phyloP scores from a whole-genome alignment of 164 flowering plant species.

The Macadamia integrifolia region DNA sequence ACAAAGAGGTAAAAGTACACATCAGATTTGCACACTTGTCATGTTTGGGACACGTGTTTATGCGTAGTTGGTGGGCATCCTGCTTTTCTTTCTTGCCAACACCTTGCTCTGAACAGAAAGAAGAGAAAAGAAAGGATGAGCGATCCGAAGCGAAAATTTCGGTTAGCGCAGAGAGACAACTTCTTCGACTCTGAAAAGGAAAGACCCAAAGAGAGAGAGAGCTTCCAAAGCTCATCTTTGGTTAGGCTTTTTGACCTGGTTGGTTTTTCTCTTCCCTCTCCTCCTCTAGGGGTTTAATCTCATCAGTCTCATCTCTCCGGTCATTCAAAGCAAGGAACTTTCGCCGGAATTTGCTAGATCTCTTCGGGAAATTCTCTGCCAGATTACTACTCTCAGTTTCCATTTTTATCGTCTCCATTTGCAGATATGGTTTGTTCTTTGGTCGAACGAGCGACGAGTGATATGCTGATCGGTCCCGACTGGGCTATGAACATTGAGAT shows the following conservation, averaged over 20 bases:
- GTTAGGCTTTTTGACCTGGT: conserved; percentile 1
- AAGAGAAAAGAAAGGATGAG: background rate
- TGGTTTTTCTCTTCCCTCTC: background rate
- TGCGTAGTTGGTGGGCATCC: background rate
- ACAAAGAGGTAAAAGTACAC: background rate
- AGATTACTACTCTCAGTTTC: no score
- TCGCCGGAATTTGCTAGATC: conserved; percentile 17
- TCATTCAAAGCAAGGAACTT: background rate
- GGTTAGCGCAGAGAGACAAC: conserved; percentile 1
- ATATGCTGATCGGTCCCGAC: conserved; percentile 95
- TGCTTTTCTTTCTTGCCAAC: background rate
- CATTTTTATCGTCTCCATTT: background rate
- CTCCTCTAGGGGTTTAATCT: conserved; percentile 4
- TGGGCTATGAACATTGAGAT: conserved; percentile 99
- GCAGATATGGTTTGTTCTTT: conserved; percentile 68
- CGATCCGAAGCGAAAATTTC: conserved; percentile 1
- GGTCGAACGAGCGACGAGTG: conserved; percentile 93
- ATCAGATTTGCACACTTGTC: background rate
- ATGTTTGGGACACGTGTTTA: background rate
- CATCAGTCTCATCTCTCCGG: conserved; percentile 1
- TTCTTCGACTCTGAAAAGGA: background rate
- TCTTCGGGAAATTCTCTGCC: conserved; percentile 7
- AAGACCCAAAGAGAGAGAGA: conserved; percentile 10
- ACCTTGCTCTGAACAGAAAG: background rate
- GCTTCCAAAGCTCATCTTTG: background rate